Evolutionary conservation across 352 stramenopile genomes (phyloP).

Genomic region (Blastocystis sp.): DNA sequence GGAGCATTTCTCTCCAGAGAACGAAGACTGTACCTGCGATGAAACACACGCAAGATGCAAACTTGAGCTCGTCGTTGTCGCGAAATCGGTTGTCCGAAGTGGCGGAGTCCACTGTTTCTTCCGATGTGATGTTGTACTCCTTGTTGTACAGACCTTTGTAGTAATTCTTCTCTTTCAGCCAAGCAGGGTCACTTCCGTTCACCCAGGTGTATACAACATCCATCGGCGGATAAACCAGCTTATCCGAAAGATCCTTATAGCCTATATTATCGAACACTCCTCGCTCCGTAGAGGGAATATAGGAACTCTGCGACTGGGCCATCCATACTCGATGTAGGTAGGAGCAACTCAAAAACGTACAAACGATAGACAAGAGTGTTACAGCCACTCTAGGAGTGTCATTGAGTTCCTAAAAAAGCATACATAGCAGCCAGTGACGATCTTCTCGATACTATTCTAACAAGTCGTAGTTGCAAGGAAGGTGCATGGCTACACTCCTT

Average conservation of each 20-base stretch:
- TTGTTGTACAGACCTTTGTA: constrained; percentile 63
- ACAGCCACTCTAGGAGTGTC: not conserved
- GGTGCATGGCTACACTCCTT: not conserved
- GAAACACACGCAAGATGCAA: not conserved
- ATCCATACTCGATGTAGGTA: not conserved
- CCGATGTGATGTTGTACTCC: not conserved
- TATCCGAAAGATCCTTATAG: not conserved
- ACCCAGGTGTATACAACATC: constrained; percentile 93
- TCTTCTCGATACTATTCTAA: not conserved
- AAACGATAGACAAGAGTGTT: not conserved
- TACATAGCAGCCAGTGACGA: not conserved
- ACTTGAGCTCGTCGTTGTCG: constrained; percentile 86
- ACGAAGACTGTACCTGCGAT: constrained; percentile 67
- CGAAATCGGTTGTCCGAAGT: constrained; percentile 84
- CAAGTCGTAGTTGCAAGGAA: not conserved
- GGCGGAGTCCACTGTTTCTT: constrained; percentile 35
- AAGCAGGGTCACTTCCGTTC: constrained; percentile 85
- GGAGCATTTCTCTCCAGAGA: constrained; percentile 88
- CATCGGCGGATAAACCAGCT: constrained; percentile 68
- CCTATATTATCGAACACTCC: not conserved
- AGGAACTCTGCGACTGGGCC: not conserved
- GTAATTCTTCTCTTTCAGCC: constrained; percentile 74
- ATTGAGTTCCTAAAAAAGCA: not conserved
- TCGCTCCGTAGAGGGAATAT: not conserved
- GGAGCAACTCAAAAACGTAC: not conserved